Evolutionary conservation across 129 eudicot genomes (phyloP), one percentile per base, ranked within the genome.

Genomic region (Chrysanthemum makinoi): DNA sequence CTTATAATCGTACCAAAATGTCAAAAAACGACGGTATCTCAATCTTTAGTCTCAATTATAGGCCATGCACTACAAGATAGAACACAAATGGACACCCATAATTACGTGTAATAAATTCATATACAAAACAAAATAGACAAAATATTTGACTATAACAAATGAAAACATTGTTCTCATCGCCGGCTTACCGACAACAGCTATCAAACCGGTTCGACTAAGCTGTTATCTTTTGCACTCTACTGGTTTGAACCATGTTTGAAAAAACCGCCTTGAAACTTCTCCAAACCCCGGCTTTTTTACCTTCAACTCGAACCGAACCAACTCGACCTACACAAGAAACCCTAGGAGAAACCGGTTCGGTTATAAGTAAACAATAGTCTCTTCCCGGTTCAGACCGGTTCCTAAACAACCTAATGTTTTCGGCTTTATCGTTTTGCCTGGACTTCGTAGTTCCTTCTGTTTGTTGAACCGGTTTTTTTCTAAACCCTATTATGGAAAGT

Each of bases 241-340:
- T 78, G 11, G 82, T 47, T 14, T 72, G 67, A 72, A 78, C 50
- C 26, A 78, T 51, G 58, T 78, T 78, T 35, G 77, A 64, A 17
- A 78, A 78, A 78, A 66, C 82, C 8, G 82, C 67, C 52, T 78
- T 78, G 43, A 78, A 67, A 14, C 82, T 78, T 54, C 82, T 65
- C 82, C 82, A 78, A 78, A 72, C 77, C 52, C 82, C 82, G 12
- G 54, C 48, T 35, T 78, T 78, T 61, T 72, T 60, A 15, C 68
- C 68, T 46, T 49, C 55, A 64, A 78, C 72, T 19, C 82, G 35
- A 47, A 78, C 73, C 30, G 84, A 73, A 12, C 84, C 81, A 6
- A 87, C 85, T 14, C 86, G 84, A n/a, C 93, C 93, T 7, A 73
- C 78, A 35, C 93, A 87, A 13, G 89, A 84, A 17, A 87, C 93